Evolutionary conservation across 2,329 filamentous ascomycete genomes (phyloP).

Genomic region (Fusarium concolor): DNA sequence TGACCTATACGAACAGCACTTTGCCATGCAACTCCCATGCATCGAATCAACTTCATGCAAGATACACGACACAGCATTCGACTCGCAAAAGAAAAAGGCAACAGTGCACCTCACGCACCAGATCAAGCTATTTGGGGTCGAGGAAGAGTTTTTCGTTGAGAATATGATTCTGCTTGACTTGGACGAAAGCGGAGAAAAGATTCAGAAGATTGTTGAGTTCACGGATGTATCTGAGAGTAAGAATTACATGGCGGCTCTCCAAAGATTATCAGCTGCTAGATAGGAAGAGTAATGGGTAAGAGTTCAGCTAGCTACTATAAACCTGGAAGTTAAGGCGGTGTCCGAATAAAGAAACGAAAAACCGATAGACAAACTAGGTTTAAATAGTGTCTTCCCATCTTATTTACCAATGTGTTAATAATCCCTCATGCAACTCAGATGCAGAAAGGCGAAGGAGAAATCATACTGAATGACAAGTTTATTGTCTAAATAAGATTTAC

Average conservation of each 20-base stretch:
- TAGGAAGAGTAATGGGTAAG: too few relatives aligned
- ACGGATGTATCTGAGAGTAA: neutral
- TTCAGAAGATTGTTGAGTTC: conserved; percentile 1
- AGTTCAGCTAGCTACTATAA: too few relatives aligned
- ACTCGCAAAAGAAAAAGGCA: neutral
- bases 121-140: neutral
- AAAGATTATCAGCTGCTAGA: neutral
- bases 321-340: too few relatives aligned
- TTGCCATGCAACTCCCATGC: neutral
- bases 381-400: too few relatives aligned
- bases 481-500: too few relatives aligned
- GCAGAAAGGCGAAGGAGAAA: too few relatives aligned
- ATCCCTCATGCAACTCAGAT: too few relatives aligned
- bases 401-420: too few relatives aligned
- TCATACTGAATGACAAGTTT: too few relatives aligned
- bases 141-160: neutral
- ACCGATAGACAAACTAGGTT: too few relatives aligned
- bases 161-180: neutral
- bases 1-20: neutral
- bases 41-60: neutral
- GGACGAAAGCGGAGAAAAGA: neutral
- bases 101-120: conserved; percentile 7
- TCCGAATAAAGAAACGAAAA: too few relatives aligned
- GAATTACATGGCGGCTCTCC: neutral
- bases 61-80: neutral